A percentile compares a stretch with the other conserved stretches of the same genome.
Evolutionary conservation across 805 yeast species (phyloP).

Genomic region (Saccharomyces paradoxus): DNA sequence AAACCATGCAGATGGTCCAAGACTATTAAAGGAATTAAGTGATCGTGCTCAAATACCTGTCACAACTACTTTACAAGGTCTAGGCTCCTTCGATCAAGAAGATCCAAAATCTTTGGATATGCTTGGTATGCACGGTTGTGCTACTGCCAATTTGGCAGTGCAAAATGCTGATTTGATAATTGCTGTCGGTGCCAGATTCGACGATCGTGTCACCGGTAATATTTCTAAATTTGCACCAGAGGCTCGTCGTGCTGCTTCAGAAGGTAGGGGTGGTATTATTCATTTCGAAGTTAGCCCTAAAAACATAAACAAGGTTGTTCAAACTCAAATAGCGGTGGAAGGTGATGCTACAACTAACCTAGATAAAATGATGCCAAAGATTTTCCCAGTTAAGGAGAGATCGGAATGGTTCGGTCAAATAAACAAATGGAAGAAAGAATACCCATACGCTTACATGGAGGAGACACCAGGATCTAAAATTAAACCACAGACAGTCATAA

Average conservation of each 20-base stretch:
- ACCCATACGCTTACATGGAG: conserved; percentile 72
- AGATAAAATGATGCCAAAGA: conserved; percentile 60
- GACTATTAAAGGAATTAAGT: conserved; percentile 68
- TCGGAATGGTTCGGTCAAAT: conserved; percentile 72
- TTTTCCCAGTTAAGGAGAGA: conserved; percentile 57
- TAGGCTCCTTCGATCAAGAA: conserved; percentile 89
- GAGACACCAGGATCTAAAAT: conserved; percentile 76
- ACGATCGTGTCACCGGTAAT: conserved; percentile 93
- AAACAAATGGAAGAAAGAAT: conserved; percentile 73
- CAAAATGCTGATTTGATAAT: conserved; percentile 89
- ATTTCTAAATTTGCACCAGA: conserved; percentile 86
- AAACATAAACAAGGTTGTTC: conserved; percentile 94
- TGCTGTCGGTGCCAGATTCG: conserved; percentile 95
- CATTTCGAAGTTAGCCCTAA: conserved; percentile 95
- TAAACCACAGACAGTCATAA: conserved; percentile 88
- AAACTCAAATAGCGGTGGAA: conserved; percentile 92
- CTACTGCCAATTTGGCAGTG: conserved; percentile 88
- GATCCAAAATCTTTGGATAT: conserved; percentile 87
- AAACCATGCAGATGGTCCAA: conserved; percentile 73
- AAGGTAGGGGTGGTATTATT: conserved; percentile 88
- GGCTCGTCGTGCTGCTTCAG: conserved; percentile 81
- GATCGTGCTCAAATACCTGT: conserved; percentile 92
- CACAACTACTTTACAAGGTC: conserved; percentile 88
- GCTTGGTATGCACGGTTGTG: conserved; percentile 98
- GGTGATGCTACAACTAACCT: conserved; percentile 88